Evolutionary conservation across 805 yeast species (phyloP), one percentile per base, ranked within the genome.

Genomic region (Candida xyloterini): DNA sequence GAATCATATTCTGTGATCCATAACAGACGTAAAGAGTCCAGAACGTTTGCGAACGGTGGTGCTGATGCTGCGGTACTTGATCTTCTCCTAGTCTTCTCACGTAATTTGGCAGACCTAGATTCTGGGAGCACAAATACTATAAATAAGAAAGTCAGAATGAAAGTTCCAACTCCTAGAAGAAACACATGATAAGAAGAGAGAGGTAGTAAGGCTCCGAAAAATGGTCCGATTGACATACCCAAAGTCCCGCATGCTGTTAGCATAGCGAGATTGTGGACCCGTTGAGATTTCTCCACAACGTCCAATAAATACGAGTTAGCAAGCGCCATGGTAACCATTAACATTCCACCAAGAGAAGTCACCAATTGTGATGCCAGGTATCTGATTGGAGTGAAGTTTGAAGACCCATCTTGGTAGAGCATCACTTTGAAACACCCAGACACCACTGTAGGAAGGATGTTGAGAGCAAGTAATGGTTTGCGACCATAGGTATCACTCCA

Each of bases 271-370:
- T 73, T 67, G 38, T 74, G 70, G 16, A 78, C 72, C 45, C 95
- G 65, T 40, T 74, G 68, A 24, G 67, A 70, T 1, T 85, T 73
- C 15, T 79, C 81, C 6, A 79, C 80, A 27, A 86, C 78, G 62
- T 88, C 96, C 4, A 87, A 68, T 13, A 84, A 70, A 55, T 86
- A 88, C 44, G 90, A 76, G 54, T 81, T 81, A 10, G 78, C 65
- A 22, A 83, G 62, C 8, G 82, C 76, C 35, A 83, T 52, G 24
- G 81, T 51, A 5, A 80, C 70, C 43, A 77, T 60, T 7, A 73
- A 35, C 0, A 88, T 83, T 16, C 96, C 96, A n/a, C 81, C 74
- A 3, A 73, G 37, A 18, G 78, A 69, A 22, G 69, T 71, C 1
- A 81, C 25, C 1, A 73, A 42, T 10, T 70, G 70, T 3, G 75